These are phyloP conservation scores for Mycena vitilis DNA, from an alignment of 768 basidiomycete species.

Conservation along the genomic window DNA sequence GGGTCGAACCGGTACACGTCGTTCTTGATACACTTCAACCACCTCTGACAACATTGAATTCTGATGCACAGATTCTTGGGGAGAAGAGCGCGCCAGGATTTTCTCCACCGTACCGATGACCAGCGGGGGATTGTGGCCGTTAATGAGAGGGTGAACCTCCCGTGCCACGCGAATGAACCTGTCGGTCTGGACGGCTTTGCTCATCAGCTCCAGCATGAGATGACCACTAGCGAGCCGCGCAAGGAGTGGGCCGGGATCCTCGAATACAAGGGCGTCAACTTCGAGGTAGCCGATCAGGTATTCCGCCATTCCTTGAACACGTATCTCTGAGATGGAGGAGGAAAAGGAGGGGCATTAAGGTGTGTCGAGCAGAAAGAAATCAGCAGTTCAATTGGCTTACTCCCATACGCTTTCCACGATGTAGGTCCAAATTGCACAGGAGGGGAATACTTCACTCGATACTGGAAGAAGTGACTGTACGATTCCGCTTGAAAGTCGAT, in stretches of 20 bases:
- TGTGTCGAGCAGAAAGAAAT: too few relatives aligned
- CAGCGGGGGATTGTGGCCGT: too few relatives aligned
- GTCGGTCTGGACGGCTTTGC: background rate
- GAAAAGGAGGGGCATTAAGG: too few relatives aligned
- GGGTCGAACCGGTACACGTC: background rate
- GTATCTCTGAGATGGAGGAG: background rate
- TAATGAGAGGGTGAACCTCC: background rate
- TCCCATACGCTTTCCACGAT: conserved; percentile 4
- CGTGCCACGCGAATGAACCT: background rate
- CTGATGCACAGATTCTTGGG: too few relatives aligned
- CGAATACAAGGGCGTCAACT: conserved; percentile 1
- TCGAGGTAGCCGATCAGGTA: conserved; percentile 3
- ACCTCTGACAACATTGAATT: background rate
- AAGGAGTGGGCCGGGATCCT: background rate
- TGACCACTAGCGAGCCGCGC: background rate
- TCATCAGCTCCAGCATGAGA: background rate
- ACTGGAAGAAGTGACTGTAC: background rate
- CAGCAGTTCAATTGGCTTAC: background rate
- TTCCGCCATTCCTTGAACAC: background rate
- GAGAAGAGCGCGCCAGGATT: background rate
- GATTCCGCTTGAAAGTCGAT: background rate
- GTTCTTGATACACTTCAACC: background rate
- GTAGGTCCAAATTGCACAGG: background rate
- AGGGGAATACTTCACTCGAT: background rate
- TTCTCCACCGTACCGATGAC: background rate